Base-by-base conservation (phyloP, 2,329 filamentous ascomycete species). In the Diplocarpon rosae region DNA sequence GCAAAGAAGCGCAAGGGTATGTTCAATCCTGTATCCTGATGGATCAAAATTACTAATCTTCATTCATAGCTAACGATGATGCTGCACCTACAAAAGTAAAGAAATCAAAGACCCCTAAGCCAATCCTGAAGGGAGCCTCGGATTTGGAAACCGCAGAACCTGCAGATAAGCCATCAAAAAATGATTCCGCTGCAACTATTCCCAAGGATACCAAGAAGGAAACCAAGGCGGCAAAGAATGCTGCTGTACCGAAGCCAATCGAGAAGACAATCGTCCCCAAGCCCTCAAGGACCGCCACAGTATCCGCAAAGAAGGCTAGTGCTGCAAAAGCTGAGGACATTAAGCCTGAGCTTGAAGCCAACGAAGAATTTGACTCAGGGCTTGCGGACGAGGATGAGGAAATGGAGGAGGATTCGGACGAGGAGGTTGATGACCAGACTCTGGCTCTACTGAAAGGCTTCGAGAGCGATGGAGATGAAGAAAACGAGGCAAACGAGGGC, bases 371-470 rank as follows among this genome's bases (percentile, higher is more conserved):
- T 20, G 47, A 48, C 11, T 41, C 45, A 28, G 39, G 41, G n/a
- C 34, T 11, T n/a, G 51, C 41, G 24, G 52, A 50, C 31, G 49
- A 53, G 30, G 43, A 45, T 9, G 41, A 45, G 11, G 43, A 37
- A 5, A 41, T 37, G 38, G 52, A 54, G 11, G 47, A 48, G 4
- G 53, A 56, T 9, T 50, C 45, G n/a, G 53, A 64, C 17, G 64
- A 59, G 8, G 59, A 62, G 20, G 58, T 64, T 34, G 69, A 70
- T 51, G 72, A 75, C 50, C 70, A 73, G 51, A 74, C 72, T n/a
- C 64, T 66, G 28, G 70, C 67, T 15, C 62, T 76, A 17, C 64
- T 76, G 49, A 67, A 67, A 48, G 73, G 73, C 9, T 76, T 76
- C 47, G 72, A 76, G 59, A 73, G 69, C 54, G 70, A 68, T 41